Conservation (phyloP, 1,139 yeast species). For the Diutina ranongensis region DNA sequence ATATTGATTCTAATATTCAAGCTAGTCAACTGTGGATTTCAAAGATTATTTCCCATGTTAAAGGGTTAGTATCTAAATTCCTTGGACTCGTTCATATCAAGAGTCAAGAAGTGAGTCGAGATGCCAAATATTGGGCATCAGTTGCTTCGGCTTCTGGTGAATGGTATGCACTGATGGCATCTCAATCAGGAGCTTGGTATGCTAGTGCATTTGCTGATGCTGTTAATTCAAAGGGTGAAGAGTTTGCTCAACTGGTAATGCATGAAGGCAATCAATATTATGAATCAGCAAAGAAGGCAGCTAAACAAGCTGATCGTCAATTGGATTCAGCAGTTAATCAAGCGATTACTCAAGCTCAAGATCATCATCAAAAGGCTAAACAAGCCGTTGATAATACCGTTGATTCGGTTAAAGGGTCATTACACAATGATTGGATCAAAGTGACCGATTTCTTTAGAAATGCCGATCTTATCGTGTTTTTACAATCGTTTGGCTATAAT, state of each 20-base stretch:
- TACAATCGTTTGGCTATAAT: slow-evolving; percentile 39
- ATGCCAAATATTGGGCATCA: background rate
- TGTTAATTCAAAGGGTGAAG: background rate
- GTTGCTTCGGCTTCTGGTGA: background rate
- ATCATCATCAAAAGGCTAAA: background rate
- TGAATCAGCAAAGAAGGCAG: slow-evolving; percentile 8
- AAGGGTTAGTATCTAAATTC: background rate
- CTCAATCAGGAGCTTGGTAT: slow-evolving; percentile 1
- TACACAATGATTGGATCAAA: slow-evolving; percentile 11
- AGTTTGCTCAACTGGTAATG: background rate
- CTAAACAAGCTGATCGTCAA: slow-evolving; percentile 7
- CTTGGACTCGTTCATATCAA: slow-evolving; percentile 1
- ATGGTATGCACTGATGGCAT: background rate
- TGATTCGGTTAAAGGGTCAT: background rate
- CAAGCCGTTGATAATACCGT: background rate
- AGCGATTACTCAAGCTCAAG: background rate
- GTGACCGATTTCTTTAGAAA: slow-evolving; percentile 32
- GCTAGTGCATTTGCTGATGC: background rate
- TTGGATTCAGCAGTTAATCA: slow-evolving; percentile 1
- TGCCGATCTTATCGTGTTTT: slow-evolving; percentile 41
- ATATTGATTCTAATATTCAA: background rate
- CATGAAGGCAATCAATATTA: background rate
- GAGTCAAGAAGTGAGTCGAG: background rate
- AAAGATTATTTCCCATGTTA: background rate
- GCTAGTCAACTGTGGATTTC: background rate